Conservation (phyloP, 1,284 basidiomycete genomes). For the Thecaphora thlaspeos region DNA sequence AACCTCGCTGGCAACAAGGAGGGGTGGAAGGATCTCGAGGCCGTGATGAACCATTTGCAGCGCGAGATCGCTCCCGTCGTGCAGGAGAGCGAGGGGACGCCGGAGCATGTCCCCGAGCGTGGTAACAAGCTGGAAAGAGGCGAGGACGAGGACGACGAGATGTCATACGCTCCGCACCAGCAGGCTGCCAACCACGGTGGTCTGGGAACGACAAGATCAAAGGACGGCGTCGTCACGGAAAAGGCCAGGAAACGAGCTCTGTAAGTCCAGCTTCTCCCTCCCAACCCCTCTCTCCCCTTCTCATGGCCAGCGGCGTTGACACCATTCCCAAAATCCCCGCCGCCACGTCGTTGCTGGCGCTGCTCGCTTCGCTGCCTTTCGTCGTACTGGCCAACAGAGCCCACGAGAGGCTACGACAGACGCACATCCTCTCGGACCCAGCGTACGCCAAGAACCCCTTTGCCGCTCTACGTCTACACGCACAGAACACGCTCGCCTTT, state of each 20-base stretch:
- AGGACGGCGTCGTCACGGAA: constrained; percentile 33
- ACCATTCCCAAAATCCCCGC: no score
- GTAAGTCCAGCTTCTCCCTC: constrained; percentile 19
- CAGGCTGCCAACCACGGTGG: constrained; percentile 3
- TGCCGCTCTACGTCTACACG: constrained; percentile 49
- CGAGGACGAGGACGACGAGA: constrained; percentile 14
- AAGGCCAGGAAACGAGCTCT: constrained; percentile 42
- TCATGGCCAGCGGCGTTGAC: no score
- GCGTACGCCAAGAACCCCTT: constrained; percentile 45
- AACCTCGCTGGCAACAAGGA: constrained; percentile 44
- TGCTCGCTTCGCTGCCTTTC: no score
- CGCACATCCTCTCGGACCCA: constrained; percentile 43
- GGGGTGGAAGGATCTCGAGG: constrained; percentile 42
- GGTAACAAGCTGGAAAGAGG: constrained; percentile 11
- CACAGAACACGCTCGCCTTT: constrained; percentile 46
- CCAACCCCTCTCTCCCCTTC: neutral
- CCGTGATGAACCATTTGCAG: constrained; percentile 27
- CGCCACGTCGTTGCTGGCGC: no score
- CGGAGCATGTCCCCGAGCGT: no score
- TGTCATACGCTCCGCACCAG: constrained; percentile 2
- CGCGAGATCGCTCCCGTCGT: constrained; percentile 1
- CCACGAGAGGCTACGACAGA: constrained; percentile 45
- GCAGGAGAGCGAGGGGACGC: constrained; percentile 10
- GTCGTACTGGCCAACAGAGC: constrained; percentile 27
- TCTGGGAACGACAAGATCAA: constrained; percentile 16